A percentile compares a stretch with the other conserved stretches of the same genome.
phyloP scores from a whole-genome alignment of 2,329 filamentous ascomycete species.

The Sphaerulina vaccinii region DNA sequence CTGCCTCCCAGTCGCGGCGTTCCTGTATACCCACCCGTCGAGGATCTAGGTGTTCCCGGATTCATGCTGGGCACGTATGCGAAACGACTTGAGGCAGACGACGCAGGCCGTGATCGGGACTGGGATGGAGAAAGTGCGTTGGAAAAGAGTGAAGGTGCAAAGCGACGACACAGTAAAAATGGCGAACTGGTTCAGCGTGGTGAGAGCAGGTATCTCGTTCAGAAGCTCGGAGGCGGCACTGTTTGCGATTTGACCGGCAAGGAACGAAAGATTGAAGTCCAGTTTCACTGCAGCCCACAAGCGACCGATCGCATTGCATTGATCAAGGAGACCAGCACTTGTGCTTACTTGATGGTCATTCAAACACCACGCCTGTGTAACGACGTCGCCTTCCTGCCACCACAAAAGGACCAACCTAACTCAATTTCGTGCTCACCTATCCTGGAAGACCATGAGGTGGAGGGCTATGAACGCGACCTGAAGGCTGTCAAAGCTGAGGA shows the following conservation, averaged over 20 bases:
- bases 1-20: constrained; percentile 68
- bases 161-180: constrained; percentile 39
- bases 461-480: constrained; percentile 35
- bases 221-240: constrained; percentile 75
- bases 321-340: constrained; percentile 91
- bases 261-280: constrained; percentile 79
- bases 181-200: constrained; percentile 70
- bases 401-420: constrained; percentile 73
- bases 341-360: constrained; percentile 89
- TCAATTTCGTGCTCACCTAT: constrained; percentile 74
- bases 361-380: constrained; percentile 85
- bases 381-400: constrained; percentile 82
- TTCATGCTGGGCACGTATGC: constrained; percentile 70
- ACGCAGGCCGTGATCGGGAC: constrained; percentile 30
- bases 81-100: constrained; percentile 30
- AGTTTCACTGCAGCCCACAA: constrained; percentile 76
- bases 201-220: constrained; percentile 81
- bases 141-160: constrained; percentile 33
- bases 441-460: constrained; percentile 55
- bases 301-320: constrained; percentile 75
- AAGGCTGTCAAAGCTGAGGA: constrained; percentile 24
- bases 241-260: constrained; percentile 82
- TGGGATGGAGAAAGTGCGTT: constrained; percentile 30
- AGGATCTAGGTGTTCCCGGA: constrained; percentile 72
- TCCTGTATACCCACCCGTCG: constrained; percentile 66